A percentile compares a stretch with the other conserved stretches of the same genome.
Evolutionary conservation across 352 stramenopile species (phyloP).

Genomic region (Aphanomyces invadans): DNA sequence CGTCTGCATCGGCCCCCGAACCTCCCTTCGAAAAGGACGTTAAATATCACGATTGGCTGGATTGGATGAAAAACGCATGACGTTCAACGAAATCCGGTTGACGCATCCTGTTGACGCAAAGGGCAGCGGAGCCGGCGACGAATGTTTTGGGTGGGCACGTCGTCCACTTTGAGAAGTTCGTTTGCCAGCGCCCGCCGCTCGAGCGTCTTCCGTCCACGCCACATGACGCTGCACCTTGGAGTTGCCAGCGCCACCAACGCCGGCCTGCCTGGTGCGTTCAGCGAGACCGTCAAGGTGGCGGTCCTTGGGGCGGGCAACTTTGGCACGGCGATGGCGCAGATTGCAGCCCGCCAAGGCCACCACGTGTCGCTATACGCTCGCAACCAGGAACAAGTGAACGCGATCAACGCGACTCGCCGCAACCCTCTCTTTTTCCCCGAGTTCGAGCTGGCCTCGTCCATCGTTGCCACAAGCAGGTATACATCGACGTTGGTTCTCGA

Average conservation of each 20-base stretch:
- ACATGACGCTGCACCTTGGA: constrained; percentile 23
- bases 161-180: background rate
- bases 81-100: too few species aligned
- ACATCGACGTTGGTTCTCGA: too few species aligned
- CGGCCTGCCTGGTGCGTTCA: constrained; percentile 57
- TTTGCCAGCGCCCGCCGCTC: too few species aligned
- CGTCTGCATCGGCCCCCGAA: too few species aligned
- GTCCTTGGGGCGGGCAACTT: constrained; percentile 94
- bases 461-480: constrained; percentile 82
- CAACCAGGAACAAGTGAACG: constrained; percentile 67
- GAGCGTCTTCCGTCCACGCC: background rate
- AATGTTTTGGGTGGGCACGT: too few species aligned
- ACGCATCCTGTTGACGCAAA: too few species aligned
- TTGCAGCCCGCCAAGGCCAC: constrained; percentile 86
- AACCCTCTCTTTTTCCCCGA: constrained; percentile 90
- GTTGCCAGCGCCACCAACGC: constrained; percentile 35
- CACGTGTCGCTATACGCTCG: constrained; percentile 89
- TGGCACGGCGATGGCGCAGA: constrained; percentile 91
- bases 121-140: too few species aligned
- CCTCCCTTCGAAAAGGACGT: too few species aligned
- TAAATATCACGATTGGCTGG: too few species aligned
- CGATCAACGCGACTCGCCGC: constrained; percentile 88
- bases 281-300: constrained; percentile 73
- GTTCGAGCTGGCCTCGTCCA: constrained; percentile 66
- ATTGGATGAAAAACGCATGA: too few species aligned